A percentile compares a stretch with the other conserved stretches of the same genome.
These are phyloP conservation scores for Fusarium nelsonii DNA, from an alignment of 2,329 filamentous ascomycete genomes.

Conservation along the genomic window DNA sequence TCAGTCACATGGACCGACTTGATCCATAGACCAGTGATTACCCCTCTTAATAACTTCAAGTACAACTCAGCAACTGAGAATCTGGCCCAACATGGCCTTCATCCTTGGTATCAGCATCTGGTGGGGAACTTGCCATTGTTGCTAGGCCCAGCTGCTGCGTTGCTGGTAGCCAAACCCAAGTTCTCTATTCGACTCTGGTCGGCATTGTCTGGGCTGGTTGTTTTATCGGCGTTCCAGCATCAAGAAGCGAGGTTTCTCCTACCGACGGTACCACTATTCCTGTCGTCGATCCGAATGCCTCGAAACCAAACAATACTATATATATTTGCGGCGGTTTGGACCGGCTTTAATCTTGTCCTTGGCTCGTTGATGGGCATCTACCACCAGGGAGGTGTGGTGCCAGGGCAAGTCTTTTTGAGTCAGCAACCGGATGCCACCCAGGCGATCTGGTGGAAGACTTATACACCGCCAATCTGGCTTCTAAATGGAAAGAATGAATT, in stretches of 20 bases:
- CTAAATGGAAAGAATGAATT: constrained; percentile 80
- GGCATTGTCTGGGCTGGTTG: constrained; percentile 77
- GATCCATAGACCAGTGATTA: constrained; percentile 74
- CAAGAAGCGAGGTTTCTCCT: constrained; percentile 85
- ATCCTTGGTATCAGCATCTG: constrained; percentile 83
- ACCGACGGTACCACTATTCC: constrained; percentile 79
- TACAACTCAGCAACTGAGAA: constrained; percentile 81
- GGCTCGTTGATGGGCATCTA: constrained; percentile 83
- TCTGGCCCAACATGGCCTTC: constrained; percentile 79
- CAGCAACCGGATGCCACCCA: constrained; percentile 75
- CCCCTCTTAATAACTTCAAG: constrained; percentile 80
- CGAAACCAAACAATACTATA: constrained; percentile 62
- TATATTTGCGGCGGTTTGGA: constrained; percentile 72
- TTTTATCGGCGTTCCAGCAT: constrained; percentile 81
- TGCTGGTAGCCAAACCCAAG: constrained; percentile 70
- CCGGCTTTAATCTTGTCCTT: constrained; percentile 75
- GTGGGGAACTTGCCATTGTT: constrained; percentile 77
- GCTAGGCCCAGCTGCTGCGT: constrained; percentile 75
- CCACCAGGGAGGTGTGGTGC: constrained; percentile 83
- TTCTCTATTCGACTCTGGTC: constrained; percentile 75
- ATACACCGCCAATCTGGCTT: constrained; percentile 84
- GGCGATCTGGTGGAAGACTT: constrained; percentile 88
- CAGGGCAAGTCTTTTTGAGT: constrained; percentile 80
- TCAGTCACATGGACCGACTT: constrained; percentile 75
- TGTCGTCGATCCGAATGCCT: constrained; percentile 78